Conservation (phyloP, 805 yeast genomes). For the Starmerella powellii region DNA sequence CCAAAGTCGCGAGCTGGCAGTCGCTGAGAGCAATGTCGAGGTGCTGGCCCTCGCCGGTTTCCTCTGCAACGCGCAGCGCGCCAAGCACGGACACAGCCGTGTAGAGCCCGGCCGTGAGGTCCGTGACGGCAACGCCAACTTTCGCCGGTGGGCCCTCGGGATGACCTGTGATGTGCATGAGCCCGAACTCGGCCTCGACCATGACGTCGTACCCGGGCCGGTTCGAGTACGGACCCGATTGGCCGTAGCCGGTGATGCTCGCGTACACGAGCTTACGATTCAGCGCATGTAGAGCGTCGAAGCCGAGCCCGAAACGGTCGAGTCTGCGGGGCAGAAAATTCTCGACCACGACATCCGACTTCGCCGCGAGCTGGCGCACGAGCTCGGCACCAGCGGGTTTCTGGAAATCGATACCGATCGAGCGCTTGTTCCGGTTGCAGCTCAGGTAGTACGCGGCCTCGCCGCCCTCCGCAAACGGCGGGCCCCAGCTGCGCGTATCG, state of each 20-base stretch:
- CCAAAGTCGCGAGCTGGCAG: slow-evolving; percentile 33
- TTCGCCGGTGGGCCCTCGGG: slow-evolving; percentile 34
- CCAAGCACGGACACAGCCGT: slow-evolving; percentile 32
- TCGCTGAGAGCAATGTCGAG: slow-evolving; percentile 32
- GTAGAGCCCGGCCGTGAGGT: slow-evolving; percentile 33
- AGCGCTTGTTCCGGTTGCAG: slow-evolving; percentile 32
- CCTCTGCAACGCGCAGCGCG: slow-evolving; percentile 28
- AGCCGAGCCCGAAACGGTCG: slow-evolving; percentile 30
- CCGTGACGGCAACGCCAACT: slow-evolving; percentile 37
- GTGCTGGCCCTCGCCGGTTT: slow-evolving; percentile 32
- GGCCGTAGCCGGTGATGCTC: slow-evolving; percentile 35
- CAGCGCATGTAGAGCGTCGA: slow-evolving; percentile 22
- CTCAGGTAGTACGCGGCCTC: slow-evolving; percentile 33
- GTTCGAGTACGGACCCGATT: slow-evolving; percentile 31
- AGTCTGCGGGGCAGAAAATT: slow-evolving; percentile 33
- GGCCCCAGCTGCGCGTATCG: slow-evolving; percentile 37
- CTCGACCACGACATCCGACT: slow-evolving; percentile 32
- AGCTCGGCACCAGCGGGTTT: slow-evolving; percentile 28
- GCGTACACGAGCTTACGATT: slow-evolving; percentile 30
- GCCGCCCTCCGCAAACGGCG: slow-evolving; percentile 32
- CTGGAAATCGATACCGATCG: slow-evolving; percentile 31
- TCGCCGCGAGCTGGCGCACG: slow-evolving; percentile 24
- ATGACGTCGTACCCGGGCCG: slow-evolving; percentile 36
- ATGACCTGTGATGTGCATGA: slow-evolving; percentile 36
- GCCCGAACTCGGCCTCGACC: slow-evolving; percentile 37